Evolutionary conservation across 305 asterid species (phyloP).

Genomic region (Solanum hybrid): DNA sequence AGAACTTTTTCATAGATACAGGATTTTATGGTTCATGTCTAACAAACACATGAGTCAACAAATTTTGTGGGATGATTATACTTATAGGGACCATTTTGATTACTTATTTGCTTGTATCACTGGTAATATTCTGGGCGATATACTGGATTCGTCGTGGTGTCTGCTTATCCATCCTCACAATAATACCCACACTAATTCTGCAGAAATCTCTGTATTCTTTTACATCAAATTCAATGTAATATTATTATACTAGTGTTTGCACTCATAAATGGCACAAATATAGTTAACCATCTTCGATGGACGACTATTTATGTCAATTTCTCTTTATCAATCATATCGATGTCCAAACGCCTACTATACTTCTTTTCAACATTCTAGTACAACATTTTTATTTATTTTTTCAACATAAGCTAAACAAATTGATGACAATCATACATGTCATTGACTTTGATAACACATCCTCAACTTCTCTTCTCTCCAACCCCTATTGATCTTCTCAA

Average conservation of each 20-base stretch:
- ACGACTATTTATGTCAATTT: not conserved
- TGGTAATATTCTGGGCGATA: not conserved
- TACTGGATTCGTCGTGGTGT: not conserved
- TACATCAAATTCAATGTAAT: not conserved
- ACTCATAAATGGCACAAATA: not conserved
- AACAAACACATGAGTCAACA: not conserved
- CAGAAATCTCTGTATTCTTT: not conserved
- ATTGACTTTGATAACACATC: not conserved
- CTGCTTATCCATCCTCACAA: not conserved
- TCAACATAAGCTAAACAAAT: not conserved
- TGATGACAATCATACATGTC: not conserved
- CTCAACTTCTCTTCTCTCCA: conserved; percentile 60
- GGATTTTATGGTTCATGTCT: not conserved
- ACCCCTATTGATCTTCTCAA: conserved; percentile 43
- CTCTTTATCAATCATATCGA: not conserved
- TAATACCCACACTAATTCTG: not conserved
- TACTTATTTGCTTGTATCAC: not conserved
- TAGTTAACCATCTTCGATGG: not conserved
- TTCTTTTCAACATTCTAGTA: not conserved
- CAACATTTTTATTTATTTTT: not conserved
- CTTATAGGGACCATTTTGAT: not conserved
- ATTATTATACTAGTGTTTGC: not conserved
- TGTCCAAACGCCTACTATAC: not conserved
- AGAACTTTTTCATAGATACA: not conserved
- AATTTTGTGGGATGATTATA: not conserved